Conservation (phyloP, 1,284 basidiomycete species). For the Ganoderma resinaceum region DNA sequence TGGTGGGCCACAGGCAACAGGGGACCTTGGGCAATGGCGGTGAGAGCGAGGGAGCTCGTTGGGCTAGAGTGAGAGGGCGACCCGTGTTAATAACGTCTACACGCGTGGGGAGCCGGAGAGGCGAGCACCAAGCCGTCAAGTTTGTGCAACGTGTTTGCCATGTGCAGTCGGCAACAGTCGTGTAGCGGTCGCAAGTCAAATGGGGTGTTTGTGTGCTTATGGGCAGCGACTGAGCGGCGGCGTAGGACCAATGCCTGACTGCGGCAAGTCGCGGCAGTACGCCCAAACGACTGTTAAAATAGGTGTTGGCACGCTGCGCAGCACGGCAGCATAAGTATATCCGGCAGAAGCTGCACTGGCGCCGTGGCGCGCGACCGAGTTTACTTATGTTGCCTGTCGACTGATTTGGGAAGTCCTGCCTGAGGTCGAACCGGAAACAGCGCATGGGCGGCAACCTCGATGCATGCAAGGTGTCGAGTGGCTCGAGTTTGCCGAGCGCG, state of each 20-base stretch:
- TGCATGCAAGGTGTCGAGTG: background rate
- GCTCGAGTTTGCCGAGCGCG: background rate
- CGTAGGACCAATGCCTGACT: constrained; percentile 3
- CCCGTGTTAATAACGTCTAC: constrained; percentile 18
- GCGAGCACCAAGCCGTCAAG: constrained; percentile 18
- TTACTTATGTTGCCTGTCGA: constrained; percentile 3
- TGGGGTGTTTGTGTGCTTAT: constrained; percentile 19
- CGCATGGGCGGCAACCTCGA: background rate
- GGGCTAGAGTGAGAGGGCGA: constrained; percentile 21
- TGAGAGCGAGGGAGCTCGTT: constrained; percentile 12
- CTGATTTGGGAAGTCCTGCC: constrained; percentile 27
- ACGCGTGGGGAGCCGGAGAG: constrained; percentile 23
- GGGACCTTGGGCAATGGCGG: constrained; percentile 11
- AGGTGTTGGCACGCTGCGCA: background rate
- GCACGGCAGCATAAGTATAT: background rate
- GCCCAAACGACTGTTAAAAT: constrained; percentile 1
- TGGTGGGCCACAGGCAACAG: constrained; percentile 3
- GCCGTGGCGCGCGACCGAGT: background rate
- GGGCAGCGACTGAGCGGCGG: constrained; percentile 6
- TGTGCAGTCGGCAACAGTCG: constrained; percentile 30
- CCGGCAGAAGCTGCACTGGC: background rate
- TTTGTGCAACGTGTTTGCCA: constrained; percentile 31
- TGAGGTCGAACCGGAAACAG: constrained; percentile 20
- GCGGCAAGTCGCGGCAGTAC: constrained; percentile 10
- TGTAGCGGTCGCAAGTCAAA: constrained; percentile 31